Base-by-base conservation (phyloP, 805 yeast genomes). In the Candida nitratophila region DNA sequence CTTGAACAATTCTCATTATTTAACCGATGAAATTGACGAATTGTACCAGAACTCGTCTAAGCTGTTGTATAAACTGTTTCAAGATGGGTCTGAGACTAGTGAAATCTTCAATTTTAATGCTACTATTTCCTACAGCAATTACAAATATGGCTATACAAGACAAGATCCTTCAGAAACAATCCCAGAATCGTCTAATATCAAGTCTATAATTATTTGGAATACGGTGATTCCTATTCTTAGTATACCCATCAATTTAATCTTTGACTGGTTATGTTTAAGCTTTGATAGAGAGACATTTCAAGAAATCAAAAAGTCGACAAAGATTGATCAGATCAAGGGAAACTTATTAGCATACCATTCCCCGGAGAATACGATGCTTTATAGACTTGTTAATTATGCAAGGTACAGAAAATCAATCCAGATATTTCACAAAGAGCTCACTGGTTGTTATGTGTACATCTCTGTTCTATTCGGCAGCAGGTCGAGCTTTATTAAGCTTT, bases 391-490 rank as follows among this genome's bases (percentile, higher is more conserved):
- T 41, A 10, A 46, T 46, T 1, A 24, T 41, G 9, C 17, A 33
- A 24, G 32, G 14, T 16, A 15, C 39, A 17, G 43, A 39, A 24
- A 27, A 19, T 12, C 38, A 21, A 22, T 46, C 3, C 39, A 36
- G 30, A 17, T 47, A 10, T 38, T 32, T 32, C 35, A 32, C 16
- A 8, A 32, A n/a, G 19, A 17, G 4, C 11, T 32, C 4, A 11
- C n/a, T 6, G 16, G n/a, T 11, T 15, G 17, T n/a, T 32, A 47
- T 22, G 47, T 36, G 41, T 37, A 46, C 15, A n/a, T 37, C 10
- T 50, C 57, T 1, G 47, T 48, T 34, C 47, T 52, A 48, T 42
- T 50, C 14, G 44, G 55, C 7, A 24, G 39, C 8, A 45, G 51
- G 12, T 53, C 57, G 3, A 50, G 47, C 19, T 44, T 47, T 11